Evolutionary conservation across 116 monocot genomes (phyloP).

Genomic region (Posidonia oceanica): DNA sequence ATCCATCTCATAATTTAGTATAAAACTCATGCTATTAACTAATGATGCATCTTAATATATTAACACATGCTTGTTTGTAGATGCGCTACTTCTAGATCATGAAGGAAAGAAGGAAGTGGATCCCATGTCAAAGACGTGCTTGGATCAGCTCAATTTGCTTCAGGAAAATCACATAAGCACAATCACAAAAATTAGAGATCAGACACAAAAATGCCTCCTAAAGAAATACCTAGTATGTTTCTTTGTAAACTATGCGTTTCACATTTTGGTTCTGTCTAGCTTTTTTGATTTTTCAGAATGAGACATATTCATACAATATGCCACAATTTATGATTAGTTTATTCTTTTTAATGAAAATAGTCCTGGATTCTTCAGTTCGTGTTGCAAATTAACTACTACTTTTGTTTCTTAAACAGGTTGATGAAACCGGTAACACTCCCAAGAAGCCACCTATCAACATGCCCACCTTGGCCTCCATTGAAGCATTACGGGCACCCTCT

Average conservation of each 20-base stretch:
- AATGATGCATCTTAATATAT: neutral
- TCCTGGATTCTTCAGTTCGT: neutral
- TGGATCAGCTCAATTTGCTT: slow-evolving; percentile 20
- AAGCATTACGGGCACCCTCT: slow-evolving; percentile 23
- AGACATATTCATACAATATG: neutral
- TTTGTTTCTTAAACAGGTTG: slow-evolving; percentile 29
- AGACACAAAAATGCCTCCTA: slow-evolving; percentile 22
- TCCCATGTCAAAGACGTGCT: slow-evolving; percentile 12
- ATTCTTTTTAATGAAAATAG: neutral
- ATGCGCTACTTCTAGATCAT: slow-evolving; percentile 27
- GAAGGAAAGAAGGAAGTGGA: slow-evolving; percentile 22
- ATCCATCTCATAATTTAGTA: neutral
- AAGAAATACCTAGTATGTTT: slow-evolving; percentile 38
- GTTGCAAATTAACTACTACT: neutral
- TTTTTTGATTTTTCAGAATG: neutral
- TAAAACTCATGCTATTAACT: neutral
- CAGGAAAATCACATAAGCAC: slow-evolving; percentile 21
- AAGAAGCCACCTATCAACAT: slow-evolving; percentile 16
- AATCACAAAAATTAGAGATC: slow-evolving; percentile 28
- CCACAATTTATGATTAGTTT: neutral
- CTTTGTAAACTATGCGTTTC: neutral
- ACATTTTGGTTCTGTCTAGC: neutral
- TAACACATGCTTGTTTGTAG: slow-evolving; percentile 13
- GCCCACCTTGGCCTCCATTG: slow-evolving; percentile 44
- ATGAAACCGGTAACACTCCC: slow-evolving; percentile 12